These are phyloP conservation scores for Abelmoschus esculentus DNA, from an alignment of 345 rosid species.

Conservation along the genomic window DNA sequence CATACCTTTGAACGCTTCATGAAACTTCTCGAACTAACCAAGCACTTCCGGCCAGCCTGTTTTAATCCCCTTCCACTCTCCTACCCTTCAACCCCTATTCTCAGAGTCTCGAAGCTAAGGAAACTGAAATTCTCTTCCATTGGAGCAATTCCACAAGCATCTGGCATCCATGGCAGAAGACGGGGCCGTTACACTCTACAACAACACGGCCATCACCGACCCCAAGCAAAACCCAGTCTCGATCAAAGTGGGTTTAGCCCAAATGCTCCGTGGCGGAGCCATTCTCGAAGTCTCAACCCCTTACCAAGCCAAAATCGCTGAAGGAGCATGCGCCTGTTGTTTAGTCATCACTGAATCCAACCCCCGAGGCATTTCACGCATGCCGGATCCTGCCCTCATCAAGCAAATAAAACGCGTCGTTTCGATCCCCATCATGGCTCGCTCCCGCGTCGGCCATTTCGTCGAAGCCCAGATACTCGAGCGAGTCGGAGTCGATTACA, in stretches of 20 bases:
- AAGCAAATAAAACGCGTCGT: slow-evolving; percentile 43
- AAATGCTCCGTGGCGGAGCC: slow-evolving; percentile 62
- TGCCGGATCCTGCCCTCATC: slow-evolving; percentile 49
- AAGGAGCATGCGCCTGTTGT: slow-evolving; percentile 56
- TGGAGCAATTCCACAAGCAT: slow-evolving; percentile 15
- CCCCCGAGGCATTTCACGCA: slow-evolving; percentile 29
- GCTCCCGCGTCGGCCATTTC: slow-evolving; percentile 53
- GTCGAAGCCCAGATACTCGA: slow-evolving; percentile 71
- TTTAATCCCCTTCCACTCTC: no score
- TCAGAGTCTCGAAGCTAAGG: no score
- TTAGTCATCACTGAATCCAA: slow-evolving; percentile 39
- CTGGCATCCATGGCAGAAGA: slow-evolving; percentile 27
- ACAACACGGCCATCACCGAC: slow-evolving; percentile 39
- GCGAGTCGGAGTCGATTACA: slow-evolving; percentile 38
- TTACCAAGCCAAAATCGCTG: slow-evolving; percentile 58
- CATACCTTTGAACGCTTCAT: no score
- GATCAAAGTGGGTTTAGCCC: slow-evolving; percentile 51
- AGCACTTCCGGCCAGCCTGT: no score
- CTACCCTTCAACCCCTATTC: no score
- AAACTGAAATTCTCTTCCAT: background rate
- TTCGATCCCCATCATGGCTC: slow-evolving; percentile 50
- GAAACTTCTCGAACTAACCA: no score
- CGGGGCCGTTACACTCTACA: slow-evolving; percentile 42
- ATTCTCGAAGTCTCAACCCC: slow-evolving; percentile 36
- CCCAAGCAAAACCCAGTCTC: slow-evolving; percentile 44